Percentiles rank a stretch among this genome's conserved stretches.
These are phyloP conservation scores for Penicillium pulvis DNA, from an alignment of 495 filamentous ascomycete genomes.

Conservation along the genomic window DNA sequence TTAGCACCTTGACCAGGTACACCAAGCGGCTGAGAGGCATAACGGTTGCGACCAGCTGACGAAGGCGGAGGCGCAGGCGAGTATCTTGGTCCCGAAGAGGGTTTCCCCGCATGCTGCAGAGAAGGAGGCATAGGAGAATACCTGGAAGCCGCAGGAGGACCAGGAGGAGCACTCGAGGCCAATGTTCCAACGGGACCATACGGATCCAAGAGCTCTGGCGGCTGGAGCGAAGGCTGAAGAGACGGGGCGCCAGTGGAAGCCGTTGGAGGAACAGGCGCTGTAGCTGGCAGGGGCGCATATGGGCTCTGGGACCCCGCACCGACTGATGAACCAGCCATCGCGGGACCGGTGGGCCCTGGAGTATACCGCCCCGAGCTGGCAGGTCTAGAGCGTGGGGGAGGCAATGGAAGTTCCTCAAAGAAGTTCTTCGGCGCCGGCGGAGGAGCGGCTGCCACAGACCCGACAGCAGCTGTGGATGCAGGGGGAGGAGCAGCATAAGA, in stretches of 20 bases:
- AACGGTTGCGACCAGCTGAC: constrained; percentile 47
- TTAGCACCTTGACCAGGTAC: constrained; percentile 42
- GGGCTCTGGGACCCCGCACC: constrained; percentile 13
- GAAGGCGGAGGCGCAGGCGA: constrained; percentile 49
- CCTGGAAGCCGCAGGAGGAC: constrained; percentile 39
- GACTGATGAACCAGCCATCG: constrained; percentile 13
- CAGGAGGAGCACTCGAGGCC: constrained; percentile 40
- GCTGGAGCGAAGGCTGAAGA: constrained; percentile 44
- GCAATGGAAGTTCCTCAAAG: constrained; percentile 88
- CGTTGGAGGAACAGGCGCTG: constrained; percentile 25
- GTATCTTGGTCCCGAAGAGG: constrained; percentile 39
- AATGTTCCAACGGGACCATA: constrained; percentile 49
- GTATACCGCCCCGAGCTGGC: constrained; percentile 55
- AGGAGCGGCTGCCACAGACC: constrained; percentile 24
- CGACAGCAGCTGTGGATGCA: constrained; percentile 12
- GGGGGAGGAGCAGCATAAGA: constrained; percentile 34
- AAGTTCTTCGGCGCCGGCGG: constrained; percentile 56
- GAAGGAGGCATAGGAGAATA: constrained; percentile 44
- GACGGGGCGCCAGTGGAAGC: background rate
- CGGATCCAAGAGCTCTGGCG: constrained; percentile 62
- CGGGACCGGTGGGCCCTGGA: constrained; percentile 36
- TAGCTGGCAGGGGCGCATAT: constrained; percentile 9
- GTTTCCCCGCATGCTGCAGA: constrained; percentile 33
- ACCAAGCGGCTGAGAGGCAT: constrained; percentile 51
- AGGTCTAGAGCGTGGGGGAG: constrained; percentile 53